phyloP scores from a whole-genome alignment of 2,329 filamentous ascomycete species.

The Fusarium stilboides region DNA sequence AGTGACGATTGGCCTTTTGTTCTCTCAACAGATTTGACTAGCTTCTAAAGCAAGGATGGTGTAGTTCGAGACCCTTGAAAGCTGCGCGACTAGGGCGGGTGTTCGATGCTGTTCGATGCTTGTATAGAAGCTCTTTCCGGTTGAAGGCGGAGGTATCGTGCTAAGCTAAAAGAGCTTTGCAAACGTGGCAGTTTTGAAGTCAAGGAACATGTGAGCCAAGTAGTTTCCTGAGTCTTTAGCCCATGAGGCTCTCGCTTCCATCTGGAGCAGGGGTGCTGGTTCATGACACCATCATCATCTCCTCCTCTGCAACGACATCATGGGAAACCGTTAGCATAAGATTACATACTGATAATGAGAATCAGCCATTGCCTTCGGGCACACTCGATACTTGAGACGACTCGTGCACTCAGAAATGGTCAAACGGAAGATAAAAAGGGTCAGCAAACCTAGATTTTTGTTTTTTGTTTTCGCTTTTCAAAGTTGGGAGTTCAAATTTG shows the following conservation, averaged over 20 bases:
- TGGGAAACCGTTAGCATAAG: too few species aligned
- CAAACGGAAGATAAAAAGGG: background rate
- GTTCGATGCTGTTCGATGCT: constrained; percentile 6
- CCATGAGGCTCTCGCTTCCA: background rate
- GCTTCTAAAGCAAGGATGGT: constrained; percentile 26
- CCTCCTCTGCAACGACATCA: background rate
- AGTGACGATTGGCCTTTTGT: constrained; percentile 25
- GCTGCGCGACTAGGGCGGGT: constrained; percentile 3
- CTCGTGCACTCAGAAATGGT: background rate
- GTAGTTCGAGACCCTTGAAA: constrained; percentile 38
- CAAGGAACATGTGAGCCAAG: background rate
- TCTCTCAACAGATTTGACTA: constrained; percentile 35
- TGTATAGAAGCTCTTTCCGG: constrained; percentile 4
- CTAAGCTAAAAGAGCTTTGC: background rate
- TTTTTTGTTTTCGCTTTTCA: background rate
- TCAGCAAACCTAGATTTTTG: constrained; percentile 4
- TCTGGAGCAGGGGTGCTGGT: background rate
- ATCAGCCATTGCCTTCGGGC: background rate
- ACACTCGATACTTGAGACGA: background rate
- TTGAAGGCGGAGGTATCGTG: constrained; percentile 17
- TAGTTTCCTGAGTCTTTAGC: background rate
- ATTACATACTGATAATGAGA: background rate
- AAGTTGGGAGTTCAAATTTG: background rate
- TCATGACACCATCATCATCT: background rate
- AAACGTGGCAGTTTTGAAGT: background rate